Evolutionary conservation across 225 moss, liverwort and hornwort species (phyloP).

Genomic region (Takakia lepidozioides): DNA sequence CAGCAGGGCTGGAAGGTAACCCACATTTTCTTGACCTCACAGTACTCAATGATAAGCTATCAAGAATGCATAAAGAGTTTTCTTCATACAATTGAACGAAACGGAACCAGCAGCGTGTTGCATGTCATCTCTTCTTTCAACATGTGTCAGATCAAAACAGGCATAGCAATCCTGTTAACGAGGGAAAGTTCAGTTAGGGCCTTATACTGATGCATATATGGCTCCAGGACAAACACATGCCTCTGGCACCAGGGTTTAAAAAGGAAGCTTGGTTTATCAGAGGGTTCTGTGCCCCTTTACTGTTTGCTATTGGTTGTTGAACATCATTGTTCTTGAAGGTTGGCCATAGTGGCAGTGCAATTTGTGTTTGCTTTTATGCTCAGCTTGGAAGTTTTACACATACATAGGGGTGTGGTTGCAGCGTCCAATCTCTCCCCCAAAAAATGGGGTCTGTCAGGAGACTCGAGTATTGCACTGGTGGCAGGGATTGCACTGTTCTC

Average conservation of each 20-base stretch:
- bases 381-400: background rate
- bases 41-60: too few relatives aligned
- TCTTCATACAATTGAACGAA: too few relatives aligned
- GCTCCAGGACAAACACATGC: too few relatives aligned
- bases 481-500: constrained; percentile 61
- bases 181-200: too few relatives aligned
- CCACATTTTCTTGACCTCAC: constrained; percentile 1
- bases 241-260: too few relatives aligned
- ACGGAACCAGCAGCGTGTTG: too few relatives aligned
- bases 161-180: too few relatives aligned
- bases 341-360: background rate
- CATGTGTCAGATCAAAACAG: too few relatives aligned
- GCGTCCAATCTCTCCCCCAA: constrained; percentile 89
- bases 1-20: constrained; percentile 73
- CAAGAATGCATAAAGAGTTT: too few relatives aligned
- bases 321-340: background rate
- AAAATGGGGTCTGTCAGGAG: constrained; percentile 86
- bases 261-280: too few relatives aligned
- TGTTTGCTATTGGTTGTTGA: background rate
- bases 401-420: constrained; percentile 21
- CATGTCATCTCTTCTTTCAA: background rate
- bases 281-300: too few relatives aligned
- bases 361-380: background rate
- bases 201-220: too few relatives aligned
- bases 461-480: constrained; percentile 48